Conservation (phyloP, 176 grass and related monocot genomes). For the Cocos nucifera region DNA sequence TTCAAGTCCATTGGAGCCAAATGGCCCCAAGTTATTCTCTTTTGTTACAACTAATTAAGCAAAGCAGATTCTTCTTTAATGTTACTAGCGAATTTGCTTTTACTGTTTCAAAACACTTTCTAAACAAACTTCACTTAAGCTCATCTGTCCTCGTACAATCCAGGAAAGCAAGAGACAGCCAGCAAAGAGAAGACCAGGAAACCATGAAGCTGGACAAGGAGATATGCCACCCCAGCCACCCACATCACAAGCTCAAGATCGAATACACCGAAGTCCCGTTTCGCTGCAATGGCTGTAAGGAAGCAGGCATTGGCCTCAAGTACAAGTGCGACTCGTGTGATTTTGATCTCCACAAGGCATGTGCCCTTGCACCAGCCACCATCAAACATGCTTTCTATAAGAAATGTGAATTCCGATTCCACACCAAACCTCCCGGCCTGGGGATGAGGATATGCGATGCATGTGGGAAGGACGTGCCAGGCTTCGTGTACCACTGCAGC, state of each 20-base stretch:
- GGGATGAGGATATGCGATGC: constrained; percentile 21
- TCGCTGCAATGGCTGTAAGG: constrained; percentile 22
- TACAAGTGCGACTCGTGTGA: constrained; percentile 23
- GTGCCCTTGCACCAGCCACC: constrained; percentile 22
- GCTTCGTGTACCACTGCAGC: constrained; percentile 27
- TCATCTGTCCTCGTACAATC: no score
- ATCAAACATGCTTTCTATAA: constrained; percentile 24
- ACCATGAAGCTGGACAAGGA: constrained; percentile 38
- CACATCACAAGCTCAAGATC: constrained; percentile 30
- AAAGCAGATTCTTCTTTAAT: constrained; percentile 30
- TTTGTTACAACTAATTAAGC: constrained; percentile 13
- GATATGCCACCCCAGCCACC: constrained; percentile 21
- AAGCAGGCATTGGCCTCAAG: constrained; percentile 34
- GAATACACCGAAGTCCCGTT: constrained; percentile 32
- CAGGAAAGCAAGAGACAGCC: not conserved
- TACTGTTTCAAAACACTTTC: not conserved
- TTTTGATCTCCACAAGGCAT: constrained; percentile 31
- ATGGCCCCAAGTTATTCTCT: constrained; percentile 24
- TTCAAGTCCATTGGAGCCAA: constrained; percentile 11
- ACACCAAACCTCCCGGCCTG: constrained; percentile 12
- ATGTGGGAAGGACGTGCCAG: constrained; percentile 19
- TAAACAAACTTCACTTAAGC: not conserved
- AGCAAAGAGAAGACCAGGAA: not conserved
- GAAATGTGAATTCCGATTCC: constrained; percentile 23
- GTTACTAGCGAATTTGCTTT: constrained; percentile 7